Evolutionary conservation across 805 yeast species (phyloP).

Genomic region (Novakomyces olei): DNA sequence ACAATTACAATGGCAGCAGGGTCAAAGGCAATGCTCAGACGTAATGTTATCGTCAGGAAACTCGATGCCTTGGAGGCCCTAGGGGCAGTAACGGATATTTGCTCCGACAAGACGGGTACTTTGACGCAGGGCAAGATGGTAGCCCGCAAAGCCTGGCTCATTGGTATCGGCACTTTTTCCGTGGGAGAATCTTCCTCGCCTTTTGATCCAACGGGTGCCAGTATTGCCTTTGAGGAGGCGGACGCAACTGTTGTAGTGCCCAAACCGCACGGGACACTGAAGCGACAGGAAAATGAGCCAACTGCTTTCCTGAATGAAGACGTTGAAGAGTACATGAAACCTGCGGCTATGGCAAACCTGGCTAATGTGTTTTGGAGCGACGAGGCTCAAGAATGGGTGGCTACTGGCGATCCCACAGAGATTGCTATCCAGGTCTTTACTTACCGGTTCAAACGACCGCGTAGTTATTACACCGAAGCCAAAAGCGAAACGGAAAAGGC

Average conservation of each 20-base stretch:
- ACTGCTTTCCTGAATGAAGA: conserved; percentile 5
- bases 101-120: conserved; percentile 71
- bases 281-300: conserved; percentile 5
- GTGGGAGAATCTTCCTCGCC: conserved; percentile 38
- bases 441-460: conserved; percentile 28
- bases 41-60: conserved; percentile 53
- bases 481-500: conserved; percentile 15
- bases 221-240: conserved; percentile 13
- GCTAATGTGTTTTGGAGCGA: conserved; percentile 36
- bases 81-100: conserved; percentile 58
- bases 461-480: no score
- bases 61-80: conserved; percentile 58
- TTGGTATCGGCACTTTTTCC: conserved; percentile 33
- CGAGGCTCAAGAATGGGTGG: conserved; percentile 32
- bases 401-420: conserved; percentile 79
- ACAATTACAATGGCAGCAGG: conserved; percentile 78
- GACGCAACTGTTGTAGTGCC: conserved; percentile 8
- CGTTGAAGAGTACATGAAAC: conserved; percentile 27
- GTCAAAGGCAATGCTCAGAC: conserved; percentile 46
- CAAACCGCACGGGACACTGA: conserved; percentile 5
- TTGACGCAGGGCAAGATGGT: conserved; percentile 64
- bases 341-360: conserved; percentile 62
- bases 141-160: conserved; percentile 47
- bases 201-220: conserved; percentile 41
- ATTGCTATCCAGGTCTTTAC: conserved; percentile 67